Evolutionary conservation across 139 green algal species (phyloP), one percentile per base, ranked within the genome.

Genomic region (Pleodorina starrii): DNA sequence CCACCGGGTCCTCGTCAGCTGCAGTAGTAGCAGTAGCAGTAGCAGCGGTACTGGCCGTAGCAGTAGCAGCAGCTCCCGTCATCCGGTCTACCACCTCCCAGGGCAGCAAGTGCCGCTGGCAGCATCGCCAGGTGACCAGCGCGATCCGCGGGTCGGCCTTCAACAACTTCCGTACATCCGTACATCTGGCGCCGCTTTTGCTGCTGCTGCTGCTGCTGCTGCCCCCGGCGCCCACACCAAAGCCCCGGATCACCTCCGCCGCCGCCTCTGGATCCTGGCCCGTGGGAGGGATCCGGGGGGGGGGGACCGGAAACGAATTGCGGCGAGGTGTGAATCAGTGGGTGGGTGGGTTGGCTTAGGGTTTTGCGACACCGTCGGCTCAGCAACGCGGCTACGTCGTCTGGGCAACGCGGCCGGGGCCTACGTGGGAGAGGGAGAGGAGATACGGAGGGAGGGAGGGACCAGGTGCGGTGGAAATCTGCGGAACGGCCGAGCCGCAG

Each of bases 121-220:
- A 86, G 57, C 46, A 69, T 25, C 46, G 79, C 79, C 79, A 86
- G 17, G 40, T 75, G 51, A 86, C 40, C 38, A 86, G 78, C 10
- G 35, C 57, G 51, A 86, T 17, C 36, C 38, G 57, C 2, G 79
- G 57, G 11, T 42, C 32, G 46, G 40, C 36, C 2, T 35, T 2
- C 0, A 17, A 46, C 9, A 19, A 1, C 25, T 27, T 29, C n/a
- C n/a, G 76, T 12, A 48, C 0, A 32, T 14, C 17, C 11, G n/a
- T n/a, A n/a, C n/a, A n/a, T n/a, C 32, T 57, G 48, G 48, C 76
- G 35, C 17, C 29, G 25, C n/a, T n/a, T n/a, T 43, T 66, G 44
- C 38, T 43, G 23, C 19, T 69, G 76, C 17, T 6, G 46, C 23
- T 38, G 77, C 12, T 23, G 10, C 32, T 36, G 35, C 46, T 7